phyloP scores from a whole-genome alignment of 1,139 yeast species.

The Diutina rugosa region DNA sequence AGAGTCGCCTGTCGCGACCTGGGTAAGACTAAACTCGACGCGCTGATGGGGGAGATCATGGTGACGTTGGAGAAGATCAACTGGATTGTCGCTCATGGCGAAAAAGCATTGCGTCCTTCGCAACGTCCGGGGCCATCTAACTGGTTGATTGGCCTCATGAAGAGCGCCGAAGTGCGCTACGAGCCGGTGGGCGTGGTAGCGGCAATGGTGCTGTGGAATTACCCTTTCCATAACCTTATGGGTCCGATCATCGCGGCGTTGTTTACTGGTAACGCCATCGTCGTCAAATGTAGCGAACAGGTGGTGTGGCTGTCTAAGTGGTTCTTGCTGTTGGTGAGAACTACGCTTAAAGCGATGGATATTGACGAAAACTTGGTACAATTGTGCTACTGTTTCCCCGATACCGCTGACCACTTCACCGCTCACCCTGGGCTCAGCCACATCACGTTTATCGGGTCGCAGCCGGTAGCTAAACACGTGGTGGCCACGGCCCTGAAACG shows the following conservation, averaged over 20 bases:
- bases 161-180: conserved; percentile 84
- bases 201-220: conserved; percentile 92
- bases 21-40: conserved; percentile 92
- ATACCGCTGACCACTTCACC: conserved; percentile 75
- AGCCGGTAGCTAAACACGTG: conserved; percentile 84
- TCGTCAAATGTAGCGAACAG: conserved; percentile 88
- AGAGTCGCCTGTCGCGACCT: conserved; percentile 92
- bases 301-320: conserved; percentile 90
- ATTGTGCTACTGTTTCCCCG: conserved; percentile 65
- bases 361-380: conserved; percentile 77
- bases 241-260: conserved; percentile 86
- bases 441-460: conserved; percentile 91
- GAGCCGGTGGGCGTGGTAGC: conserved; percentile 87
- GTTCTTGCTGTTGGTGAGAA: conserved; percentile 55
- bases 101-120: conserved; percentile 53
- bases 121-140: conserved; percentile 81
- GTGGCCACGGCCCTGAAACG: conserved; percentile 69
- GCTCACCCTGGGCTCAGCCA: conserved; percentile 75
- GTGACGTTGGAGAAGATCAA: conserved; percentile 85
- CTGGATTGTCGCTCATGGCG: conserved; percentile 85
- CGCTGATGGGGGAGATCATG: conserved; percentile 90
- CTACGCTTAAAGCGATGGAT: conserved; percentile 61
- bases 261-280: conserved; percentile 82
- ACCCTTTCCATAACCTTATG: conserved; percentile 84
- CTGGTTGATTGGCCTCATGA: conserved; percentile 54